Base-by-base conservation (phyloP, 2,329 filamentous ascomycete species). In the Periglandula ipomoeae region DNA sequence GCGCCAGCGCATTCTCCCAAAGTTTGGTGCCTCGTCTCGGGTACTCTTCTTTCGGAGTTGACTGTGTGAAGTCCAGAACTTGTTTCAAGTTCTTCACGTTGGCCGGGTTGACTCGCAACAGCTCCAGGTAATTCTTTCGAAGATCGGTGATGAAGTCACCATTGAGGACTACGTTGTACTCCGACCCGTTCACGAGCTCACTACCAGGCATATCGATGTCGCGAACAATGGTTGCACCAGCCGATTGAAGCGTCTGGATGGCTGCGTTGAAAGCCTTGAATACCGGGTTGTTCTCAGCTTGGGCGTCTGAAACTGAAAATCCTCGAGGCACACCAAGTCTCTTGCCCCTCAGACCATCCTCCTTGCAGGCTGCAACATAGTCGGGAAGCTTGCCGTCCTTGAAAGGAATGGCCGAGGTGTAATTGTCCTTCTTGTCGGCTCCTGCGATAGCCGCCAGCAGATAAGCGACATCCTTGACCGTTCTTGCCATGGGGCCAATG, bases 281-380 rank as follows among this genome's bases (percentile, higher is more conserved):
- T 7, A 46, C 19, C 1, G 17, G 13, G 41, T 13, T 2, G 39
- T 11, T 10, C 3, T 7, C 15, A n/a, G 17, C 11, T 44, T 52
- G 35, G 44, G 52, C 35, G 9, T 4, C 17, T 35, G 20, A 11
- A 15, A 20, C 1, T 13, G 15, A 65, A 26, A 84, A 32, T 54
- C 84, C 82, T n/a, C 75, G 70, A 0, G 82, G 79, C 5, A 87
- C 71, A 2, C 84, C 84, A 30, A 87, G 79, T 2, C 81, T 73
- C 46, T 78, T 77, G 9, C 78, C 79, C 8, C 62, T 50, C 0
- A 85, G 67, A 1, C 72, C 70, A 20, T 70, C 70, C 23, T 71
- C 61, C 24, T 78, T 71, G 59, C 82, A 78, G 0, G 82, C 77
- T 1, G 69, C 70, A 4, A 77, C 72, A 56, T 86, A 87, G 60